Evolutionary conservation across 2,329 filamentous ascomycete genomes (phyloP).

Genomic region (Aspergillus tamarii): DNA sequence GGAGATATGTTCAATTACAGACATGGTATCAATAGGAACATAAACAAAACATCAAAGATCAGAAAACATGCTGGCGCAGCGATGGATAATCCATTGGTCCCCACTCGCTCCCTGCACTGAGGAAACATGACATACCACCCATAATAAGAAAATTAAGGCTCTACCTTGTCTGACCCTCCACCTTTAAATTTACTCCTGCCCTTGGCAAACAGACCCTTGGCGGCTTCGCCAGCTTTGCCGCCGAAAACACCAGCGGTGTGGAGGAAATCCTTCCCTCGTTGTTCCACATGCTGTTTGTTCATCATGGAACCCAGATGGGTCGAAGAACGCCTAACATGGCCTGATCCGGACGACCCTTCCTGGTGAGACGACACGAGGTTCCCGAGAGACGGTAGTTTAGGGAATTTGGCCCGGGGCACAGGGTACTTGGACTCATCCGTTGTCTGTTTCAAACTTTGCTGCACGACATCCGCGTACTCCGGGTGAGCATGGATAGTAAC

Average conservation of each 20-base stretch:
- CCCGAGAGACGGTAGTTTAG: slow-evolving; percentile 43
- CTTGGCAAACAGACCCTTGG: slow-evolving; percentile 89
- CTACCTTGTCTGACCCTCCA: slow-evolving; percentile 76
- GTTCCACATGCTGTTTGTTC: slow-evolving; percentile 68
- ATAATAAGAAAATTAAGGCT: slow-evolving; percentile 61
- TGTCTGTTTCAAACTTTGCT: slow-evolving; percentile 38
- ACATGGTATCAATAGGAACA: slow-evolving; percentile 16
- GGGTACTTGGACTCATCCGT: slow-evolving; percentile 33
- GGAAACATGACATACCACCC: slow-evolving; percentile 26
- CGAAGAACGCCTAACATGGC: slow-evolving; percentile 41
- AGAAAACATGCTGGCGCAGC: slow-evolving; percentile 17
- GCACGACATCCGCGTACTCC: slow-evolving; percentile 54
- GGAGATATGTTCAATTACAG: slow-evolving; percentile 31
- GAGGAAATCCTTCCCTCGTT: slow-evolving; percentile 86
- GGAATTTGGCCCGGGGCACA: slow-evolving; percentile 43
- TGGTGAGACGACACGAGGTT: slow-evolving; percentile 33
- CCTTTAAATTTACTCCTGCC: slow-evolving; percentile 79
- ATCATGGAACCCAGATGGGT: slow-evolving; percentile 43
- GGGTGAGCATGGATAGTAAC: slow-evolving; percentile 54
- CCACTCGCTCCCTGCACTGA: slow-evolving; percentile 3
- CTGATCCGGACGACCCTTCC: slow-evolving; percentile 37
- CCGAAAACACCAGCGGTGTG: slow-evolving; percentile 75
- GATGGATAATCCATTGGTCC: slow-evolving; percentile 12
- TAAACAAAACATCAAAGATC: background rate
- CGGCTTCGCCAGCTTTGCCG: slow-evolving; percentile 74